Base-by-base conservation (phyloP, 495 filamentous ascomycete genomes). In the Aeminium ludgeri region DNA sequence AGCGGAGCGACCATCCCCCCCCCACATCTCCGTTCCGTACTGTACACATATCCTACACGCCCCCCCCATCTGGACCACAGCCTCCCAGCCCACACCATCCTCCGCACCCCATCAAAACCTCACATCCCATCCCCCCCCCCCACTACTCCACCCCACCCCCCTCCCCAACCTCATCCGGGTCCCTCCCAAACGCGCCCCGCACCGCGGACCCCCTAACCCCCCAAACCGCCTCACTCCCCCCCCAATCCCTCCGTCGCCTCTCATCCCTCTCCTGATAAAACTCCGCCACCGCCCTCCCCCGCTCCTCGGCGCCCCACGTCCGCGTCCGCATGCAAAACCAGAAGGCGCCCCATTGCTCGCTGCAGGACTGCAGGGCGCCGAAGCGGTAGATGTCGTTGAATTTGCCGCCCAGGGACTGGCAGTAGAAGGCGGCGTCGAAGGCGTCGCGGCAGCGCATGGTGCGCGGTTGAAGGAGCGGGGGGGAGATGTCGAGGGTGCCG, bases 381-480 rank as follows among this genome's bases (percentile, higher is more conserved):
- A 82, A 76, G 30, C 89, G 80, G 68, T 97, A 97, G 6, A 96
- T 65, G 48, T 78, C 72, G 46, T 75, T 68, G 63, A 86, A 89
- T 55, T 94, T 84, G 0, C 86, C 82, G 18, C 86, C 89, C 2
- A 91, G 68, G 0, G 83, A 86, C 53, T 89, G 80, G 69, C 89
- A 97, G 72, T 94, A 83, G 70, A 82, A 96, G 38, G 91, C 86
- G 38, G 72, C 68, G 66, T 97, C 89, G 68, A 97, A 97, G 54
- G 83, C 78, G 36, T 73, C 62, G 41, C 82, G 75, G 67, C 89
- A 97, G 55, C 80, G 87, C 75, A 95, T 85, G 45, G 63, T 76
- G 30, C 72, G 74, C 1, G 82, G 77, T 47, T 86, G 81, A 41
- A 80, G 66, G 44, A 76, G 70, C 28, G 77, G 71, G 50, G 70